Evolutionary conservation across 495 filamentous ascomycete species (phyloP).

Genomic region (Daldinia decipiens): DNA sequence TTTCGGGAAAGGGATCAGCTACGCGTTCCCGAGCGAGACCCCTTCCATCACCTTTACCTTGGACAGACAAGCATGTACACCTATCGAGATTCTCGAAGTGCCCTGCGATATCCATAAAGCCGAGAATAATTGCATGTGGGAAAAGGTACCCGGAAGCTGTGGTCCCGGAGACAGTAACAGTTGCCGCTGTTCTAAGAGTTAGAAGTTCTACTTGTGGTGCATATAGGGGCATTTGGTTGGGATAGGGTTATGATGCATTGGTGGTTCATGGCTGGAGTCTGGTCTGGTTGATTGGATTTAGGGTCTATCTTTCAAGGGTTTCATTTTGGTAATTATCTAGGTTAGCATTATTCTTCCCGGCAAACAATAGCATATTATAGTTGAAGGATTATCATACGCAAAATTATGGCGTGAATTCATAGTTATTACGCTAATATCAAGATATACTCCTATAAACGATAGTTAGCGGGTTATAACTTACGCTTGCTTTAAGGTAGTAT

Average conservation of each 20-base stretch:
- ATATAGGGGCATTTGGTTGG: not conserved
- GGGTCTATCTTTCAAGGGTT: not conserved
- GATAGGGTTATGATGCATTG: not conserved
- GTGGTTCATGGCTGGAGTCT: not conserved
- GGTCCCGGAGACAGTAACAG: constrained; percentile 5
- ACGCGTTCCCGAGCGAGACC: constrained; percentile 20
- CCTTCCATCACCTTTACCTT: constrained; percentile 16
- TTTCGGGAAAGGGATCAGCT: constrained; percentile 15
- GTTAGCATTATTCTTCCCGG: no score
- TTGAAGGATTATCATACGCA: no score
- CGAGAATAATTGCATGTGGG: constrained; percentile 33
- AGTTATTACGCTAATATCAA: no score
- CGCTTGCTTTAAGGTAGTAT: no score
- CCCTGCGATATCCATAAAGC: constrained; percentile 20
- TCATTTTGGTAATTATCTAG: no score
- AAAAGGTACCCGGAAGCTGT: constrained; percentile 18
- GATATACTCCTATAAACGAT: no score
- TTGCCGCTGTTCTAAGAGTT: constrained; percentile 21
- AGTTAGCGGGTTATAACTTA: no score
- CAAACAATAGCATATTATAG: no score
- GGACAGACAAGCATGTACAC: constrained; percentile 24
- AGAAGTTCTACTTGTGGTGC: not conserved
- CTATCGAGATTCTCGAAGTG: constrained; percentile 24
- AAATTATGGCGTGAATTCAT: no score
- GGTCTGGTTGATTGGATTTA: not conserved